Percentiles rank a stretch among this genome's conserved stretches.
phyloP scores from a whole-genome alignment of 805 yeast species.

The Barnettozyma sucrosica region DNA sequence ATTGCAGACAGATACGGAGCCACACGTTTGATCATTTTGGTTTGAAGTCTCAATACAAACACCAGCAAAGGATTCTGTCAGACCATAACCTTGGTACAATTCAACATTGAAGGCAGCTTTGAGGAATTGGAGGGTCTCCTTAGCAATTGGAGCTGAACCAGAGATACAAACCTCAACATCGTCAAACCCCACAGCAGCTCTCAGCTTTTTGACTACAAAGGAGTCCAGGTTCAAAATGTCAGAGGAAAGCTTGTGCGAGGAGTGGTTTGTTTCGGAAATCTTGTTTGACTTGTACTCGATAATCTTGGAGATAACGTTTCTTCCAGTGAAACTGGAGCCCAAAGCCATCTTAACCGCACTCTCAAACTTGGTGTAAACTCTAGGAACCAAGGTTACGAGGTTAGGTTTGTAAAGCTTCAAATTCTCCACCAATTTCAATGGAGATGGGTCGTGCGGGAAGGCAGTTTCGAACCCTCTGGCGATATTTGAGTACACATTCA shows the following conservation, averaged over 20 bases:
- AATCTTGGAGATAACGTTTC: constrained; percentile 6
- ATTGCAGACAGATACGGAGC: constrained; percentile 35
- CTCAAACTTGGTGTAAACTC: constrained; percentile 49
- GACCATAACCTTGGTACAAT: constrained; percentile 46
- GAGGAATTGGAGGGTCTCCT: constrained; percentile 48
- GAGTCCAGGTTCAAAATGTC: constrained; percentile 27
- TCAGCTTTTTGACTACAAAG: constrained; percentile 25
- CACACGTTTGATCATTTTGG: constrained; percentile 20
- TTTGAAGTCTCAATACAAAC: constrained; percentile 26
- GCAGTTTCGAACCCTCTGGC: constrained; percentile 35
- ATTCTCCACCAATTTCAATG: constrained; percentile 45
- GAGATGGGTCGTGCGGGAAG: constrained; percentile 39
- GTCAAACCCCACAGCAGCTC: constrained; percentile 34
- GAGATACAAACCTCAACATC: constrained; percentile 26
- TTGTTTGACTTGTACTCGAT: constrained; percentile 7
- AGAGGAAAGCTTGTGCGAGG: constrained; percentile 5
- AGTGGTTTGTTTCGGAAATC: constrained; percentile 8
- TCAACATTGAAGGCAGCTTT: constrained; percentile 44
- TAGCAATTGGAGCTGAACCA: constrained; percentile 60
- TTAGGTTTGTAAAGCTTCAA: constrained; percentile 41
- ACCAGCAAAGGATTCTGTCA: constrained; percentile 51
- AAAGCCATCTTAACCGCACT: constrained; percentile 40
- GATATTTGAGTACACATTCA: constrained; percentile 36
- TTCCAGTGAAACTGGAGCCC: constrained; percentile 8
- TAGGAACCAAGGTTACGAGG: constrained; percentile 44